Evolutionary conservation across 164 flowering plant genomes (phyloP).

Genomic region (Magnolia kwangsiensis): DNA sequence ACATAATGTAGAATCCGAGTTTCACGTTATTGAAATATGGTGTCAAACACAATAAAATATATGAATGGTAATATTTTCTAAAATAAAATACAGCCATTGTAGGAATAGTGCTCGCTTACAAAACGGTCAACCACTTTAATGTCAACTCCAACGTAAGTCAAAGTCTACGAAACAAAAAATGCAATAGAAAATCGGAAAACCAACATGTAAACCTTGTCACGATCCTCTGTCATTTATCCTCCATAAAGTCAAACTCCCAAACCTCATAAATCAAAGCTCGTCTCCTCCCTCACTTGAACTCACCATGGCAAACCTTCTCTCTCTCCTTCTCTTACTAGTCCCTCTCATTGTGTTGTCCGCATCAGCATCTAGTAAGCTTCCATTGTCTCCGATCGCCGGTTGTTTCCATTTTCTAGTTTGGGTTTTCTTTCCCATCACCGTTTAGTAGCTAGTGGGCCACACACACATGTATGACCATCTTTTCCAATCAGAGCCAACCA

Average conservation of each 20-base stretch:
- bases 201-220: conserved; percentile 5
- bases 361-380: background rate
- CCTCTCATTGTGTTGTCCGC: background rate
- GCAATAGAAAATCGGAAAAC: background rate
- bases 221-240: background rate
- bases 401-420: too few relatives aligned
- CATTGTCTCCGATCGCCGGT: too few relatives aligned
- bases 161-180: conserved; percentile 5
- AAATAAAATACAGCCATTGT: too few relatives aligned
- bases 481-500: too few relatives aligned
- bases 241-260: conserved; percentile 2
- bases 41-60: too few relatives aligned
- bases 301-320: conserved; percentile 6
- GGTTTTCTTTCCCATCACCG: too few relatives aligned
- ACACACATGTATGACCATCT: too few relatives aligned
- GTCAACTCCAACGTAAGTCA: background rate
- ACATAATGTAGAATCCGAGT: too few relatives aligned
- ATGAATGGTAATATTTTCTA: too few relatives aligned
- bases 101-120: too few relatives aligned
- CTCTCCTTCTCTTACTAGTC: background rate
- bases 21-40: too few relatives aligned
- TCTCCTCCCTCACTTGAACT: background rate
- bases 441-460: too few relatives aligned
- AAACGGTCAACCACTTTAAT: background rate
- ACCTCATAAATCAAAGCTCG: conserved; percentile 1